phyloP scores from a whole-genome alignment of 306 rosid genomes.

The Acacia crassicarpa region DNA sequence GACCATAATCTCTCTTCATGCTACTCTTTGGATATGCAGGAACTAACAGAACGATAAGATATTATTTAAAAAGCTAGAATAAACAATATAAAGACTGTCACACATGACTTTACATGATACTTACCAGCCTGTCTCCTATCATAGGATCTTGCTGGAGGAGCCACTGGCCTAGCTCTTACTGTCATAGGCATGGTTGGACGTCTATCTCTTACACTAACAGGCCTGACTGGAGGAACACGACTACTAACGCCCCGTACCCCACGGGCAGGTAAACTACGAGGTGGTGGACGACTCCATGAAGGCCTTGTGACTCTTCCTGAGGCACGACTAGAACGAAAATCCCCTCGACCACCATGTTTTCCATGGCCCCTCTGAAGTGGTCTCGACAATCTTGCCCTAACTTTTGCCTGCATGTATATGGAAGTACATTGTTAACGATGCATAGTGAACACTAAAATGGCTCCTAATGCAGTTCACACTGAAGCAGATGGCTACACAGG shows the following conservation, averaged over 20 bases:
- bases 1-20: constrained; percentile 78
- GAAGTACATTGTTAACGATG: background rate
- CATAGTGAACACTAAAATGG: background rate
- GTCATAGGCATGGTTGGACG: constrained; percentile 71
- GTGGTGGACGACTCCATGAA: constrained; percentile 78
- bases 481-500: background rate
- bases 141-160: constrained; percentile 81
- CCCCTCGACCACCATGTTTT: constrained; percentile 71
- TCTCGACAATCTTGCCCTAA: constrained; percentile 94
- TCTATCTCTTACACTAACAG: constrained; percentile 76
- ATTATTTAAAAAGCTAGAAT: background rate
- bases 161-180: constrained; percentile 63
- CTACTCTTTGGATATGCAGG: constrained; percentile 74
- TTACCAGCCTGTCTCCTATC: constrained; percentile 87
- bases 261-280: constrained; percentile 63
- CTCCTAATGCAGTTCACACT: background rate
- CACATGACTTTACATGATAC: background rate
- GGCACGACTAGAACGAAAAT: constrained; percentile 58
- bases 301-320: constrained; percentile 58
- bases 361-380: constrained; percentile 97
- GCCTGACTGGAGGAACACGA: constrained; percentile 65
- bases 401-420: constrained; percentile 70
- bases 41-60: constrained; percentile 43
- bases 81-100: background rate
- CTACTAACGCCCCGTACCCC: constrained; percentile 69